Conservation (phyloP, 139 green algal species). For the Coelastrella sp. region DNA sequence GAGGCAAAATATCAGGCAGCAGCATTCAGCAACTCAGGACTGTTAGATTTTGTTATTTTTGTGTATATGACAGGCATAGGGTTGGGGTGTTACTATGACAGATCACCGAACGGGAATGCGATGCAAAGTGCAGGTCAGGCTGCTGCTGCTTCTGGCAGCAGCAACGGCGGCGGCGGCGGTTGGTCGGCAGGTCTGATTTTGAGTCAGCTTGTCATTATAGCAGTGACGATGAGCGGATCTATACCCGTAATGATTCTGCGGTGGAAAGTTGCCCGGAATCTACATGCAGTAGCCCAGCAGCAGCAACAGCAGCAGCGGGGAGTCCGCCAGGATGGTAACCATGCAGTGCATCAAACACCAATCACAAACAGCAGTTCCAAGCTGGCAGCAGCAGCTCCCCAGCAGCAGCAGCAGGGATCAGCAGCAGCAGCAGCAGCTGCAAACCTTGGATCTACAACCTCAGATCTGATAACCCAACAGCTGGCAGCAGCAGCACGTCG, state of each 20-base stretch:
- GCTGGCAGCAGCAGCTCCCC: too few relatives aligned
- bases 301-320: conserved; percentile 15
- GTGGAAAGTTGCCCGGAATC: neutral
- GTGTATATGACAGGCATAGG: neutral
- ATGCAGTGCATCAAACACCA: too few relatives aligned
- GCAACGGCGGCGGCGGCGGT: neutral
- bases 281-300: neutral
- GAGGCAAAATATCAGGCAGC: neutral
- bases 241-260: neutral
- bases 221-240: neutral
- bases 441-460: too few relatives aligned
- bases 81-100: neutral
- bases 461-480: neutral
- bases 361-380: too few relatives aligned
- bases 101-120: too few relatives aligned
- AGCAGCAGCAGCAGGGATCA: too few relatives aligned
- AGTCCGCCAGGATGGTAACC: too few relatives aligned
- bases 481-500: neutral
- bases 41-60: neutral
- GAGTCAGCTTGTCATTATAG: neutral
- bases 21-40: neutral
- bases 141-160: neutral
- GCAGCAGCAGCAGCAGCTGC: too few relatives aligned
- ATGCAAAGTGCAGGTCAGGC: too few relatives aligned
- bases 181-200: neutral